phyloP scores from a whole-genome alignment of 768 basidiomycete genomes.

The Pleurotus sapidus region DNA sequence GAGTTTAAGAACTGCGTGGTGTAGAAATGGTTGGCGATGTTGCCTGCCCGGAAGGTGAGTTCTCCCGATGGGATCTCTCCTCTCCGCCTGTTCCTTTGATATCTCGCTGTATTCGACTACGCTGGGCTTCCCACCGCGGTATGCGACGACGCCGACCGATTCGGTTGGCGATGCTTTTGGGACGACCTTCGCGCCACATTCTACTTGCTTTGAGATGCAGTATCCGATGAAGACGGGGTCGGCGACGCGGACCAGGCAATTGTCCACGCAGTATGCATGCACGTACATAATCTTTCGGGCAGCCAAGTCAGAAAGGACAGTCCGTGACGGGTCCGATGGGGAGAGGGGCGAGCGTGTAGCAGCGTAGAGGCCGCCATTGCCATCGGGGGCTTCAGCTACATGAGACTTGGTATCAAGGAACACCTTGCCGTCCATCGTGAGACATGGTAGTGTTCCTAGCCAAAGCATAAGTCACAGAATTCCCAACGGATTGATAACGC shows the following conservation, averaged over 20 bases:
- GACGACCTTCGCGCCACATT: conserved; percentile 96
- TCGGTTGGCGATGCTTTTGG: conserved; percentile 85
- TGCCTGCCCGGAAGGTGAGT: conserved; percentile 89
- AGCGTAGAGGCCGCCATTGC: conserved; percentile 96
- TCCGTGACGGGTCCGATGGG: conserved; percentile 50
- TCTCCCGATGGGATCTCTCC: conserved; percentile 70
- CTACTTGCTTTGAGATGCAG: conserved; percentile 83
- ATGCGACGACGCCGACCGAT: conserved; percentile 92
- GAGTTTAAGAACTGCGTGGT: conserved; percentile 78
- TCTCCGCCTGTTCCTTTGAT: conserved; percentile 80
- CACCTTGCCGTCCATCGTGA: conserved; percentile 92
- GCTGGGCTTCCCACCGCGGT: conserved; percentile 77
- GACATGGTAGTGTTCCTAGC: conserved; percentile 90
- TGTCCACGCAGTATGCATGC: conserved; percentile 97
- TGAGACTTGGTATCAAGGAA: conserved; percentile 75
- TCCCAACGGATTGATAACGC: conserved; percentile 6
- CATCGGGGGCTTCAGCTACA: conserved; percentile 95
- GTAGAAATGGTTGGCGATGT: conserved; percentile 99
- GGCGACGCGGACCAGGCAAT: conserved; percentile 95
- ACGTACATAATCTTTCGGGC: conserved; percentile 80
- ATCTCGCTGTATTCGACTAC: conserved; percentile 99
- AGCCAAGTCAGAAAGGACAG: conserved; percentile 82
- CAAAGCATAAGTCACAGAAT: conserved; percentile 3
- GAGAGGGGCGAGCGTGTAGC: conserved; percentile 81
- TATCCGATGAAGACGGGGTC: conserved; percentile 97